These are phyloP conservation scores for Alternaria arborescens DNA, from an alignment of 2,329 filamentous ascomycete species.

Conservation along the genomic window DNA sequence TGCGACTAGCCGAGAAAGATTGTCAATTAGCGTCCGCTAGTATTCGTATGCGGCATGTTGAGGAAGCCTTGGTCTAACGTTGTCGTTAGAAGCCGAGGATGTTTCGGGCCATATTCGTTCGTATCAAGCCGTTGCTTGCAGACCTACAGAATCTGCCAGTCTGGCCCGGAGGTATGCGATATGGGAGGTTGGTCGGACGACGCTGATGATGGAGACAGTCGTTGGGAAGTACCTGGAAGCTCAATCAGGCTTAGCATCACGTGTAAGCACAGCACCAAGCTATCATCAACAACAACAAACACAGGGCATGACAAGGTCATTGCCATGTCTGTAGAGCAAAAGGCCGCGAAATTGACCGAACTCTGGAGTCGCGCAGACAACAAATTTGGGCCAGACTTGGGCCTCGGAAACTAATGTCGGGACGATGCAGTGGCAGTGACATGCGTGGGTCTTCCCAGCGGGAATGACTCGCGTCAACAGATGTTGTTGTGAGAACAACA, in stretches of 20 bases:
- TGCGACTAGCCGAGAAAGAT: no score
- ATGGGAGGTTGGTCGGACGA: no score
- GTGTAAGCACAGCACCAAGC: background rate
- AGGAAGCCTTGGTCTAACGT: no score
- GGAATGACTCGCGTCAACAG: slow-evolving; percentile 12
- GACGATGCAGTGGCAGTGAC: slow-evolving; percentile 4
- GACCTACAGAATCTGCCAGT: no score
- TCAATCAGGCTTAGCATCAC: no score
- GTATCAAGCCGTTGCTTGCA: no score
- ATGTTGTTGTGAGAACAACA: background rate
- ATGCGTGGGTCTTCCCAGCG: slow-evolving; percentile 14
- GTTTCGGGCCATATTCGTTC: background rate
- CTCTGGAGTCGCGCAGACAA: background rate
- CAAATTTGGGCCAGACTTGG: slow-evolving; percentile 3
- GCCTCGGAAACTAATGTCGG: slow-evolving; percentile 14
- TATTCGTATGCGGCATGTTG: no score
- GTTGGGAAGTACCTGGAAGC: no score
- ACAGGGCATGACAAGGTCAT: background rate
- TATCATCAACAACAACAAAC: background rate
- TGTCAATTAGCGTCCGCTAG: no score
- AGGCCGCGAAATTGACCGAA: background rate
- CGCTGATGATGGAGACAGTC: no score
- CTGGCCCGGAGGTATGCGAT: no score
- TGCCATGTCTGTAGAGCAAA: background rate
- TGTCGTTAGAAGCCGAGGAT: no score